These are phyloP conservation scores for Claviceps arundinis DNA, from an alignment of 2,329 filamentous ascomycete genomes.

Conservation along the genomic window DNA sequence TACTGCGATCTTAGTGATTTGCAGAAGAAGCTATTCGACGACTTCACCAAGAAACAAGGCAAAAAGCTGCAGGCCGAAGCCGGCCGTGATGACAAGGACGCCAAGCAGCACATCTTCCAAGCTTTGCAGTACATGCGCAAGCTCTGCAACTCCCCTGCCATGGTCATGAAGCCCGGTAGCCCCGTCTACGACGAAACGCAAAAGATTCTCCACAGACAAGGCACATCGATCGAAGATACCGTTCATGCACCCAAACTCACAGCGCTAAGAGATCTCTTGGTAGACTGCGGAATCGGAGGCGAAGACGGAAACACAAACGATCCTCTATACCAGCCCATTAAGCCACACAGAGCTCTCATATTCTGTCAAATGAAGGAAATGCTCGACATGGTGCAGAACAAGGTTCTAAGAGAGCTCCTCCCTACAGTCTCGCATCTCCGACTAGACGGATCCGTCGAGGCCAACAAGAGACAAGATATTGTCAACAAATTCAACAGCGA, in stretches of 20 bases:
- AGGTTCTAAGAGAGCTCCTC: slow-evolving; percentile 80
- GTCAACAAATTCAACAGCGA: slow-evolving; percentile 99
- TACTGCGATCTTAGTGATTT: slow-evolving; percentile 96
- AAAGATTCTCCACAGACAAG: slow-evolving; percentile 61
- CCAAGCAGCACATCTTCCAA: slow-evolving; percentile 98
- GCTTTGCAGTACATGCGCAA: slow-evolving; percentile 99
- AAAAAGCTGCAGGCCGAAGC: slow-evolving; percentile 78
- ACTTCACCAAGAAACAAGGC: slow-evolving; percentile 88
- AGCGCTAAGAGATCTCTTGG: slow-evolving; percentile 78
- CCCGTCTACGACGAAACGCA: slow-evolving; percentile 83
- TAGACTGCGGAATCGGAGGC: slow-evolving; percentile 94
- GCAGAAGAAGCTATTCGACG: slow-evolving; percentile 89
- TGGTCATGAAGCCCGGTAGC: slow-evolving; percentile 91
- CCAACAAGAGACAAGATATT: slow-evolving; percentile 87
- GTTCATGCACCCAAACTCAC: slow-evolving; percentile 84
- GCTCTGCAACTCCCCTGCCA: slow-evolving; percentile 89
- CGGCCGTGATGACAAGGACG: slow-evolving; percentile 73
- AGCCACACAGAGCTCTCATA: slow-evolving; percentile 86
- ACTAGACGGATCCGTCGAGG: slow-evolving; percentile 87
- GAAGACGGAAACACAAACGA: slow-evolving; percentile 49
- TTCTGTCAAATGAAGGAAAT: slow-evolving; percentile 99
- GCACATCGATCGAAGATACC: slow-evolving; percentile 72
- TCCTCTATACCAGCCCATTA: slow-evolving; percentile 66
- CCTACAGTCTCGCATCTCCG: slow-evolving; percentile 85
- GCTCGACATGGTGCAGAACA: slow-evolving; percentile 96